Evolutionary conservation across 1,284 basidiomycete genomes (phyloP).

Genomic region (Moesziomyces aphidis): DNA sequence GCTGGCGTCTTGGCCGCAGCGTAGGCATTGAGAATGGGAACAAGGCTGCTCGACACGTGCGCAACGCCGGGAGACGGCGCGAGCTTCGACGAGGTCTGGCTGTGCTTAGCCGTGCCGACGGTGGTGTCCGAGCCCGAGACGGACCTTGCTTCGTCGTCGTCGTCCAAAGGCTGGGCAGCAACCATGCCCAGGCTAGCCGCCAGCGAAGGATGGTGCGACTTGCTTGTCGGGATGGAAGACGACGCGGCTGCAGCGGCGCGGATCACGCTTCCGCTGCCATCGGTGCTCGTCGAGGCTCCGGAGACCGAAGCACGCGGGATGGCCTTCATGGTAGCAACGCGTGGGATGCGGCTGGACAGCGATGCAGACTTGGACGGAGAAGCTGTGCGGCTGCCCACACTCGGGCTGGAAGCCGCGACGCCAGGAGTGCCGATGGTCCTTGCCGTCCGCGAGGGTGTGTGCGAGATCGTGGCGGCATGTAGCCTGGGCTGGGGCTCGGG

Average conservation of each 20-base stretch:
- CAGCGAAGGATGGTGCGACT: slow-evolving; percentile 53
- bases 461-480: slow-evolving; percentile 3
- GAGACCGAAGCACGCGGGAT: slow-evolving; percentile 11
- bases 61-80: slow-evolving; percentile 29
- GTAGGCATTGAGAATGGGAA: slow-evolving; percentile 61
- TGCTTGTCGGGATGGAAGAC: slow-evolving; percentile 45
- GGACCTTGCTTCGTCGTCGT: slow-evolving; percentile 42
- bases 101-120: slow-evolving; percentile 20
- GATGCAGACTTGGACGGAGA: slow-evolving; percentile 36
- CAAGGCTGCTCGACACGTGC: slow-evolving; percentile 41
- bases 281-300: slow-evolving; percentile 8
- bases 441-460: slow-evolving; percentile 24
- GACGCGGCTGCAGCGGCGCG: slow-evolving; percentile 30
- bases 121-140: slow-evolving; percentile 40
- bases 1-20: slow-evolving; percentile 61
- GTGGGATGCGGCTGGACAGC: slow-evolving; percentile 53
- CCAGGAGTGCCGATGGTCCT: slow-evolving; percentile 9
- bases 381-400: slow-evolving; percentile 22
- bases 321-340: slow-evolving; percentile 43
- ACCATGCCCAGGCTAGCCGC: slow-evolving; percentile 60
- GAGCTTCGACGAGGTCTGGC: slow-evolving; percentile 17
- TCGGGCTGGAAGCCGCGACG: slow-evolving; percentile 20
- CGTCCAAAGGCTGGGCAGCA: slow-evolving; percentile 19
- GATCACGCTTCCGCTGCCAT: slow-evolving; percentile 23
- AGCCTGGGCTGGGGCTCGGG: not conserved